Evolutionary conservation across 257 asterid species (phyloP), one percentile per base, ranked within the genome.

Genomic region (Jaltomata sinuosa): DNA sequence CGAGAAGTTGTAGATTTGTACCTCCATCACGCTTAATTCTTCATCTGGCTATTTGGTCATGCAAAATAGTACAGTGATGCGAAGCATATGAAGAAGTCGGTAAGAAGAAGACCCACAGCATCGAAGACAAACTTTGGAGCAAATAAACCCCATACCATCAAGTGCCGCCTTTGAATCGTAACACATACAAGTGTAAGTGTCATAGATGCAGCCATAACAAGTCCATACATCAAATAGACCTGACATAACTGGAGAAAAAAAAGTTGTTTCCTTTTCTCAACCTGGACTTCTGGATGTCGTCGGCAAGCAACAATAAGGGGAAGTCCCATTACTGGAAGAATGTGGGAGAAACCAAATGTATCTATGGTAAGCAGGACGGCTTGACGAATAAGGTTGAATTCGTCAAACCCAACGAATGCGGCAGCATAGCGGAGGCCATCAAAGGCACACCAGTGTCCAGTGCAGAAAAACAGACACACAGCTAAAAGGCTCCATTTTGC

Each of bases 91-190:
- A 93, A 11, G 4, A 91, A 45, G 89, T 94, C 99, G 0, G 91
- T 84, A 8, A 96, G 90, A 81, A 93, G 86, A 84, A 96, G 97
- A 34, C 97, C 98, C 54, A 93, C 95, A 19, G 92, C 97, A 64
- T 96, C 98, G 18, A 96, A 96, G 78, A 96, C 98, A 87, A 96
- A 94, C 87, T 96, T 96, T 40, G 98, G 99, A 31, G 99, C 98
- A 86, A 94, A 96, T 86, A 96, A 88, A 81, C 98, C 99, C 99
- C 99, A 96, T 15, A 96, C 99, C 99, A 96, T 94, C 89, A 96
- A 87, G 91, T 96, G 99, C 25, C 99, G 95, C 86, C 98, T 90
- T 72, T 96, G 99, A 74, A 94, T 88, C 36, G 96, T 88, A 76
- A 94, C 99, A 15, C 98, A 96, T 67, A 96, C 69, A 88, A 94